phyloP scores from a whole-genome alignment of 2,329 filamentous ascomycete species.

The Microdochium nivale region DNA sequence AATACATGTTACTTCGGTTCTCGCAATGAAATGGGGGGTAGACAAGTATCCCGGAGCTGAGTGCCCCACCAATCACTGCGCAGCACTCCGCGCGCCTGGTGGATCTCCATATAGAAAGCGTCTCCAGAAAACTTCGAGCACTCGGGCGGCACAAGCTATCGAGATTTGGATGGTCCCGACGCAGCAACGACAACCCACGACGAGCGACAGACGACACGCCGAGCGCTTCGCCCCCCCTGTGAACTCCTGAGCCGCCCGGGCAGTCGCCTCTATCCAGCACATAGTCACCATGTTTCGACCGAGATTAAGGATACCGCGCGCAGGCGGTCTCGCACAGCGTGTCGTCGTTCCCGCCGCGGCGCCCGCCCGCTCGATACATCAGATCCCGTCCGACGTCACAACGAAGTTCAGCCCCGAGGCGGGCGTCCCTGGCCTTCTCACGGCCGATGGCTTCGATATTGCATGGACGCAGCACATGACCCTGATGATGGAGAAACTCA shows the following conservation, averaged over 20 bases:
- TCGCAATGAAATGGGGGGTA: neutral
- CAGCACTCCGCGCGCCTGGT: neutral
- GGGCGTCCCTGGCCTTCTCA: conserved; percentile 63
- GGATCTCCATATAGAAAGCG: neutral
- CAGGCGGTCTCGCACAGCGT: conserved; percentile 25
- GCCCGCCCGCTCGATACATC: conserved; percentile 34
- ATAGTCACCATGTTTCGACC: conserved; percentile 40
- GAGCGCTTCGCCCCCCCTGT: neutral
- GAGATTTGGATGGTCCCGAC: neutral
- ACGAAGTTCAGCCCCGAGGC: conserved; percentile 25
- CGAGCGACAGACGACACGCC: neutral
- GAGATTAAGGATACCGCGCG: conserved; percentile 42
- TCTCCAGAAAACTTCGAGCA: neutral
- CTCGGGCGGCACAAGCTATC: neutral
- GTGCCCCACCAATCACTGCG: neutral
- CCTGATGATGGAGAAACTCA: conserved; percentile 67
- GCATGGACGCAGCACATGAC: conserved; percentile 80
- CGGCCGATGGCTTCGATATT: conserved; percentile 58
- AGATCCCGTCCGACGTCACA: conserved; percentile 31
- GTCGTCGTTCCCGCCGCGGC: conserved; percentile 19
- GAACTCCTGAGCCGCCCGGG: neutral
- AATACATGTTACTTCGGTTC: too few species aligned
- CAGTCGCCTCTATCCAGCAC: neutral
- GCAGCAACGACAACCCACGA: neutral
- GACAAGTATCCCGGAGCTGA: neutral